Evolutionary conservation across 768 basidiomycete genomes (phyloP), one percentile per base, ranked within the genome.

Genomic region (Boletus sp.): DNA sequence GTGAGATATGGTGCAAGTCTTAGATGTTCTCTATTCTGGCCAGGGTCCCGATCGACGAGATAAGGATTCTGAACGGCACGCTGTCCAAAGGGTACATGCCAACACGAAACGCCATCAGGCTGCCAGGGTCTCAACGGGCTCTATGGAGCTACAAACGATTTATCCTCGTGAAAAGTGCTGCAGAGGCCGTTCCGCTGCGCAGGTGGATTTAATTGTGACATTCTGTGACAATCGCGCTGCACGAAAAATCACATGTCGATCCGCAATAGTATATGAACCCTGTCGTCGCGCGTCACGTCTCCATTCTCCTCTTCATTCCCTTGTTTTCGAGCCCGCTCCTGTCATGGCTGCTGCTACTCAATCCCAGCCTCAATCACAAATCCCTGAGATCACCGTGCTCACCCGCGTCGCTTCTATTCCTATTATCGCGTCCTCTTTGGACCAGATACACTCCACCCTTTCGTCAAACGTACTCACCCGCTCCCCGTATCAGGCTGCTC

Each of bases 341-440:
- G 6, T 18, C 60, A 81, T 80, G 79, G 69, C 77, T 11, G 68
- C 74, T 30, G 64, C 68, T 49, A 73, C 71, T 3, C 57, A 71
- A 24, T 4, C 63, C n/a, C 69, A 65, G 36, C 17, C 62, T 8
- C 59, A 61, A 24, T 11, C 61, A 0, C 56, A 65, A 40, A 36
- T 47, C 24, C 84, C 87, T 52, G 83, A 85, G 68, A 65, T 90
- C 64, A 90, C 83, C 46, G 74, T 83, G 60, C 58, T 92, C 53
- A 64, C 68, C 39, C 86, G 89, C 55, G 80, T 92, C 48, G 81
- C 78, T n/a, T 80, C 83, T 46, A 91, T 93, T 56, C 90, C 90
- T 20, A 73, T 92, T 44, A 77, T 93, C 65, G 82, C 83, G 47
- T 86, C 82, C 52, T 82, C 83, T 5, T 69, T 90, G 56, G 76